Base-by-base conservation (phyloP, 139 green algal genomes). In the Picochlorum sp. region DNA sequence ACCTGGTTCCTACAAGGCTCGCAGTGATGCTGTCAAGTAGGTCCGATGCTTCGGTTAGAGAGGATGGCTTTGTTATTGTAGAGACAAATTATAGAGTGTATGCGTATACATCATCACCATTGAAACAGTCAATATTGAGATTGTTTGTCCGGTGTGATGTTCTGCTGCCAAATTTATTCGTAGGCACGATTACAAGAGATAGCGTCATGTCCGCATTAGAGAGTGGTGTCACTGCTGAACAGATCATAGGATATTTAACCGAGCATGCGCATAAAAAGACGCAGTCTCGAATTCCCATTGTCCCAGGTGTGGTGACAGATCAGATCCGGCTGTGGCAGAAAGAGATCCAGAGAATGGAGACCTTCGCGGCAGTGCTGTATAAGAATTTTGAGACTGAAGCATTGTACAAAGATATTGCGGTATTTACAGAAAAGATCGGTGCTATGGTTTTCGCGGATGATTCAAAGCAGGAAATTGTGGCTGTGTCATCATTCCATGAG, bases 21-120 rank as follows among this genome's bases (percentile, higher is more conserved):
- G 85, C 87, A 9, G 50, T 73, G 14, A 56, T 77, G 28, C 45
- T 84, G 47, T 47, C 66, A 8, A 65, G 69, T 47, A 60, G 71
- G 20, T 24, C 15, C 2, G 47, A n/a, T 9, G 38, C 52, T 21
- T 24, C 13, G 24, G 52, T 14, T 26, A 62, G 20, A 4, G 64
- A 45, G n/a, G 72, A 78, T 1, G 84, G 85, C 52, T 82, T 77
- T 61, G 80, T 94, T 41, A 84, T 95, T 21, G 87, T 92, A 23
- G 88, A 95, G 60, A 90, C 87, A 46, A 95, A 94, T 76, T 94
- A 81, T 69, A 77, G 85, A 23, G 79, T 95, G 67, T 93, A 95
- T 62, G 88, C 87, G 1, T 92, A 95, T 74, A 92, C 86, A 2
- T 72, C 68, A 21, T 91, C 79, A 1, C 41, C 71, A 6, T 49